A percentile compares a stretch with the other conserved stretches of the same genome.
Conservation (phyloP, 1,284 basidiomycete genomes). For the Cystobasidium sp. region DNA sequence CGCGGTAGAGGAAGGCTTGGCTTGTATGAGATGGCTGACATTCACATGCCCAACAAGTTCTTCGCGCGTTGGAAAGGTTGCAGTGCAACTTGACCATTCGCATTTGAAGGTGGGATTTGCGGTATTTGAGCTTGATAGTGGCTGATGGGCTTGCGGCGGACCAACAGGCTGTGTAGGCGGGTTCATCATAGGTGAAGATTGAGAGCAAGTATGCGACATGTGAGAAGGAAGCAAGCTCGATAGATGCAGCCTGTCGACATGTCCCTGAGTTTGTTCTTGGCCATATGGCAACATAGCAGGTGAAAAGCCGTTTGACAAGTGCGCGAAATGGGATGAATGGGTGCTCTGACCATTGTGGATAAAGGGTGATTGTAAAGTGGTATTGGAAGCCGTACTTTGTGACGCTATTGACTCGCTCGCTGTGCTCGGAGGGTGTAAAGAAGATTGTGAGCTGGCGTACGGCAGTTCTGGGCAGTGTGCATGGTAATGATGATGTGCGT, state of each 20-base stretch:
- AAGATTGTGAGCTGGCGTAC: neutral
- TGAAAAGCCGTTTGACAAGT: neutral
- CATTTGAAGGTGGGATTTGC: slow-evolving; percentile 50
- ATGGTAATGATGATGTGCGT: slow-evolving; percentile 12
- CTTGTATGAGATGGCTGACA: slow-evolving; percentile 57
- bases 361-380: too few relatives aligned
- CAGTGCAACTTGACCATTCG: slow-evolving; percentile 60
- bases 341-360: too few relatives aligned
- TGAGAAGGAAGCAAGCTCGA: neutral
- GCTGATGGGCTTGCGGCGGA: neutral
- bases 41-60: slow-evolving; percentile 62
- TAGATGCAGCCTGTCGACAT: neutral
- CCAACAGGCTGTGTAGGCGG: neutral
- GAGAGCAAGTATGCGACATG: neutral
- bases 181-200: neutral
- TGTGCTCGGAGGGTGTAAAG: neutral
- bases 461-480: neutral
- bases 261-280: too few relatives aligned
- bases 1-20: slow-evolving; percentile 17
- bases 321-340: neutral
- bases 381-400: neutral
- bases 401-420: neutral
- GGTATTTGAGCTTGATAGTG: neutral
- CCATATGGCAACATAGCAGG: too few relatives aligned
- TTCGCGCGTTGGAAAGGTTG: slow-evolving; percentile 58